Base-by-base conservation (phyloP, 805 yeast genomes). In the Blastobotrys mokoenaii region DNA sequence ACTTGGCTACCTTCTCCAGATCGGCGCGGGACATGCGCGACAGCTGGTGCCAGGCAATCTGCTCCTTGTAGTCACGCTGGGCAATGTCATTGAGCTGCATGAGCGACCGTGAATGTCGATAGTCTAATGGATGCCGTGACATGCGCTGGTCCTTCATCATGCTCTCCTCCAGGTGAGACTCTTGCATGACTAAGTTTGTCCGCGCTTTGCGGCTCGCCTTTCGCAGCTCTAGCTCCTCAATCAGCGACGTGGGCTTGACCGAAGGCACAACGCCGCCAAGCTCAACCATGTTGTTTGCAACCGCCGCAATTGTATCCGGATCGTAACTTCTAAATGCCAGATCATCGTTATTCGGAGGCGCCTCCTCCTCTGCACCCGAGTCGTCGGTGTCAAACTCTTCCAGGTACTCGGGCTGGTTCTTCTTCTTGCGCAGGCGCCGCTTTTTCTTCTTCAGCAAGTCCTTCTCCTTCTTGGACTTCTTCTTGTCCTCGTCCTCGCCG, bases 191-290 rank as follows among this genome's bases (percentile, higher is more conserved):
- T 14, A 53, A 50, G 22, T 49, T 45, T 15, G 47, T 52, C 46
- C 61, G 65, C 2, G 56, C 51, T 34, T 43, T 45, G 15, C 57
- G 46, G 31, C 62, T 66, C 17, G 58, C 57, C 45, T 64, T 64
- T 25, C 68, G 60, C 31, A 62, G 53, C 45, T 64, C 68, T 30
- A 64, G 49, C 46, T 64, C 68, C 47, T 64, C 68, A 29, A 64
- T 60, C n/a, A 64, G 51, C 10, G 68, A 61, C 14, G 59, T 58
- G 0, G 62, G 56, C 36, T 55, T 56, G 25, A 40, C 35, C 17
- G 15, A 52, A 41, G 16, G 15, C 9, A 30, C 17, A 12, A 31
- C 43, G 7, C 31, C 22, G 14, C 22, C 30, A 30, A 11, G 12
- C 25, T 16, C 14, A 14, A 18, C 40, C 14, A 30, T 31, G 12